These are phyloP conservation scores for Boechera stricta DNA, from an alignment of 345 rosid genomes.

Conservation along the genomic window DNA sequence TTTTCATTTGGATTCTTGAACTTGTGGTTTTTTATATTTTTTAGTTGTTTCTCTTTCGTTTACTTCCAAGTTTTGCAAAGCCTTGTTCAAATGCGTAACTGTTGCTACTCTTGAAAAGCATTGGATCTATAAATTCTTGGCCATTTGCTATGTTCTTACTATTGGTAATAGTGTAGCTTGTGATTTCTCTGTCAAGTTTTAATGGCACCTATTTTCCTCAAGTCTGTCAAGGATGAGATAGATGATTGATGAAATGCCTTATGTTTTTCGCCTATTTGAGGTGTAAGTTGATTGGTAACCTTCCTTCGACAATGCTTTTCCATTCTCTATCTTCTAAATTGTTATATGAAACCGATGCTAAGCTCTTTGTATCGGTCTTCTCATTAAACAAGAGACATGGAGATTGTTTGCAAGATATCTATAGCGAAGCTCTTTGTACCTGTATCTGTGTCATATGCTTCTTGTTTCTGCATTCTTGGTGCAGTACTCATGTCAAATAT, in stretches of 20 bases:
- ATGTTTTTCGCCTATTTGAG: neutral
- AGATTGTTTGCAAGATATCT: constrained; percentile 22
- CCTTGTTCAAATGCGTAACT: constrained; percentile 40
- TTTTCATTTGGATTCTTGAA: constrained; percentile 45
- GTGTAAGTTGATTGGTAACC: constrained; percentile 2
- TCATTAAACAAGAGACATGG: neutral
- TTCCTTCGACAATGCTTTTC: neutral
- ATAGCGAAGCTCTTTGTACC: neutral
- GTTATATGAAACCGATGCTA: neutral
- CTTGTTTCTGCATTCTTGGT: constrained; percentile 12
- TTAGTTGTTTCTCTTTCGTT: constrained; percentile 27
- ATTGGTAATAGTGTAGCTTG: constrained; percentile 9
- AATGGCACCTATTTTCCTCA: neutral
- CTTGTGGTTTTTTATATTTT: constrained; percentile 14
- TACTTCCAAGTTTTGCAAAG: constrained; percentile 41
- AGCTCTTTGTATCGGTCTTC: constrained; percentile 16
- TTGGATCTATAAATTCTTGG: constrained; percentile 34
- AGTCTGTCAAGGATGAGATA: neutral
- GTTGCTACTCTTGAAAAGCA: constrained; percentile 39
- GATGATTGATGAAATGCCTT: constrained; percentile 26
- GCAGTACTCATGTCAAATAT: neutral
- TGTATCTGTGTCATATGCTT: neutral
- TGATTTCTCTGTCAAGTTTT: constrained; percentile 6
- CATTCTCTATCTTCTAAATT: neutral
- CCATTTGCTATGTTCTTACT: constrained; percentile 18